Percentiles rank a stretch among this genome's conserved stretches.
Evolutionary conservation across 75 land plant species (phyloP).

Genomic region (Gnetum montanum): DNA sequence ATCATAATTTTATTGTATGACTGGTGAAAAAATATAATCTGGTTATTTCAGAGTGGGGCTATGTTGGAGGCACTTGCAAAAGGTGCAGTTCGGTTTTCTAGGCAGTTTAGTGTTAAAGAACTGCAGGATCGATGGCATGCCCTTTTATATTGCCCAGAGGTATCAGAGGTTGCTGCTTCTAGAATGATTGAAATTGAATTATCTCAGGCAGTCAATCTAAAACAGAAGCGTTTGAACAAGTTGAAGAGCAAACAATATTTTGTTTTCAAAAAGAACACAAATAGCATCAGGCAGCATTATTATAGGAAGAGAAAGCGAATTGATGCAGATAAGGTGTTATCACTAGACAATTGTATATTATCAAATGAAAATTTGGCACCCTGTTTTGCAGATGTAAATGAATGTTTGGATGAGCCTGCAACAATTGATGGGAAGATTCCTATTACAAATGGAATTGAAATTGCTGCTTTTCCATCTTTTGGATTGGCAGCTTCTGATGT

Average conservation of each 20-base stretch:
- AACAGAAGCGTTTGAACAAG: constrained; percentile 17
- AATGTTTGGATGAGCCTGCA: neutral
- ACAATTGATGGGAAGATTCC: neutral
- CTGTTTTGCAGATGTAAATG: constrained; percentile 1
- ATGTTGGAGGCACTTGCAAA: constrained; percentile 93
- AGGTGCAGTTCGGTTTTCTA: constrained; percentile 87
- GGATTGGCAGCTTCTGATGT: constrained; percentile 12
- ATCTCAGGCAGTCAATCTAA: constrained; percentile 18
- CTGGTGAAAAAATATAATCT: too few species aligned
- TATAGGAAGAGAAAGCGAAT: constrained; percentile 46
- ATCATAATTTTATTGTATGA: too few species aligned
- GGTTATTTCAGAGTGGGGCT: constrained; percentile 84
- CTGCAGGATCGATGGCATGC: constrained; percentile 82
- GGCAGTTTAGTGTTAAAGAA: constrained; percentile 56
- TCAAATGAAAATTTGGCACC: neutral
- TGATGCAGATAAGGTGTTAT: constrained; percentile 19
- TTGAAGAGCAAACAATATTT: constrained; percentile 16
- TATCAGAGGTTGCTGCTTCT: constrained; percentile 62
- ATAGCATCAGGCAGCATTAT: constrained; percentile 45
- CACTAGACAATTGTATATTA: constrained; percentile 2
- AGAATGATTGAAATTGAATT: constrained; percentile 49
- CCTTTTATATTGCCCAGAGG: constrained; percentile 66
- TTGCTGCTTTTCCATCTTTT: constrained; percentile 7
- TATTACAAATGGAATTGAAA: constrained; percentile 1
- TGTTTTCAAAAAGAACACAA: constrained; percentile 22